These are phyloP conservation scores for Podaxis carcinomalis DNA, from an alignment of 768 basidiomycete genomes.

Conservation along the genomic window DNA sequence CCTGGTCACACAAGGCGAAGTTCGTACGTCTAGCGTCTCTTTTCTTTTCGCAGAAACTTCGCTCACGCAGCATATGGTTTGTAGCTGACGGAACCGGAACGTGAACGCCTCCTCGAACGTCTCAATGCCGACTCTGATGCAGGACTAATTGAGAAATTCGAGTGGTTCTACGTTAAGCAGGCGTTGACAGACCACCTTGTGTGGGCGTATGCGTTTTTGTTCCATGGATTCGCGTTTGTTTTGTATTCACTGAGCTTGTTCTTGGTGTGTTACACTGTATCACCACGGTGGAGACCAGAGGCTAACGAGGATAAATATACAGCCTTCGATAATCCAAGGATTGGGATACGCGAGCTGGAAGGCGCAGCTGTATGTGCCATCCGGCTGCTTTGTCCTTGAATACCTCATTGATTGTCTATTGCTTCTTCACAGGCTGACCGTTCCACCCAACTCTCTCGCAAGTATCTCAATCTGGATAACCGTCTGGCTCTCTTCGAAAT, in stretches of 20 bases:
- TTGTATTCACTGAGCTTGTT: conserved; percentile 57
- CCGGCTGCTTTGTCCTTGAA: neutral
- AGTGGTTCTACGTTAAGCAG: conserved; percentile 53
- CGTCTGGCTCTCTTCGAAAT: conserved; percentile 47
- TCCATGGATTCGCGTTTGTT: conserved; percentile 60
- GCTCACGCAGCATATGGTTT: conserved; percentile 24
- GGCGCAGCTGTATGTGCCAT: conserved; percentile 45
- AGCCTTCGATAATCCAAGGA: conserved; percentile 57
- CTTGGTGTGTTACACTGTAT: conserved; percentile 30
- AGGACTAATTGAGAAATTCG: conserved; percentile 46
- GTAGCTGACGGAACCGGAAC: conserved; percentile 52
- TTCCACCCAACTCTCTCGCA: conserved; percentile 55
- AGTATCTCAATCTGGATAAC: conserved; percentile 43
- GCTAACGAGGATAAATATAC: neutral
- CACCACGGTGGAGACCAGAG: no score
- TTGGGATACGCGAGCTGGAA: conserved; percentile 59
- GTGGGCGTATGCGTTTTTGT: conserved; percentile 56
- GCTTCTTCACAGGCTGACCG: conserved; percentile 39
- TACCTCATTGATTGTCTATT: neutral
- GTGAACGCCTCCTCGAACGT: conserved; percentile 42
- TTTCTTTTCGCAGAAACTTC: conserved; percentile 16
- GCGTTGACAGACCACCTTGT: conserved; percentile 55
- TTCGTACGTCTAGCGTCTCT: conserved; percentile 34
- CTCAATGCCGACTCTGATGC: conserved; percentile 53
- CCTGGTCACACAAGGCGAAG: conserved; percentile 54